Conservation (phyloP, 345 rosid species). For the Euphorbia pulcherrima region DNA sequence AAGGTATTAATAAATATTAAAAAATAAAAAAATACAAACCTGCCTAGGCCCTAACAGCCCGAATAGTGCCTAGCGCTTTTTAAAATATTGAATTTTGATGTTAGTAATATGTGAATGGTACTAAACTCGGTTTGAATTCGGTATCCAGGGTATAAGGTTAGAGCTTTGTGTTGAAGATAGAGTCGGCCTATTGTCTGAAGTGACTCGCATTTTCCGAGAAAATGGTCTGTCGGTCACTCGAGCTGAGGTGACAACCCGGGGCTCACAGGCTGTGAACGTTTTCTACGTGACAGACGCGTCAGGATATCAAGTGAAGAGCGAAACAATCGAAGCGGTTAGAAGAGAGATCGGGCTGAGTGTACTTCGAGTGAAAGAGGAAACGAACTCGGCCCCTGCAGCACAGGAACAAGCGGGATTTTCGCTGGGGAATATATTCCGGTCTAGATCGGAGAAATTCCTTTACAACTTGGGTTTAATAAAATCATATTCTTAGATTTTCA, state of each 20-base stretch:
- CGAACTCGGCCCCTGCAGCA: conserved; percentile 33
- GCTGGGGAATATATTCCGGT: conserved; percentile 55
- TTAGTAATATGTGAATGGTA: neutral
- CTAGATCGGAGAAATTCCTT: conserved; percentile 71
- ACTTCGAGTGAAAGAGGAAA: conserved; percentile 60
- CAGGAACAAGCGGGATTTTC: conserved; percentile 54
- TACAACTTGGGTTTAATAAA: conserved; percentile 62
- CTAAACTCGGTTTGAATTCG: conserved; percentile 9
- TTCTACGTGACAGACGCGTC: conserved; percentile 83
- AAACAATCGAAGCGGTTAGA: conserved; percentile 74
- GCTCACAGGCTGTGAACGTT: conserved; percentile 67
- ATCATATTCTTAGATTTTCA: conserved; percentile 36
- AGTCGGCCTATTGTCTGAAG: conserved; percentile 81
- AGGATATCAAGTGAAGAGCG: conserved; percentile 58
- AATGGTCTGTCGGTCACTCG: conserved; percentile 75
- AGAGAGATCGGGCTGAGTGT: conserved; percentile 64
- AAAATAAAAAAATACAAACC: no score
- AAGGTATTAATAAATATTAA: no score
- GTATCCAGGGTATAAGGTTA: conserved; percentile 68
- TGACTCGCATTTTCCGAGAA: conserved; percentile 88
- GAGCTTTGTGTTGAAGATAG: conserved; percentile 78
- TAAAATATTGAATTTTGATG: no score
- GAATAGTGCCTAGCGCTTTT: no score
- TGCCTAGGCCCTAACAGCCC: no score
- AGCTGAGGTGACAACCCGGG: conserved; percentile 84